A percentile compares a stretch with the other conserved stretches of the same genome.
phyloP scores from a whole-genome alignment of 169 alveolate genomes.

The Haemoproteus tartakovskyi region DNA sequence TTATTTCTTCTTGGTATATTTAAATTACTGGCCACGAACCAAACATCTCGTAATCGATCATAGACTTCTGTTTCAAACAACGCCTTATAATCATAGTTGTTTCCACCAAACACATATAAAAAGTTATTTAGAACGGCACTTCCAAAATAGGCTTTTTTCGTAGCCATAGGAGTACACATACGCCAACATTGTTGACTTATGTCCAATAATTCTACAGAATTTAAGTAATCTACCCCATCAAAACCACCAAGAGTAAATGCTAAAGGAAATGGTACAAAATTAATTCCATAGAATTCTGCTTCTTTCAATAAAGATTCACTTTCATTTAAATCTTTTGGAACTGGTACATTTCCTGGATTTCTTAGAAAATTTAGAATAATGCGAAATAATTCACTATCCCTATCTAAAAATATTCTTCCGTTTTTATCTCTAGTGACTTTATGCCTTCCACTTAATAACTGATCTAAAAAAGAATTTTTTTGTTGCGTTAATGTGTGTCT shows the following conservation, averaged over 20 bases:
- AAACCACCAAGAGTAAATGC: conserved; percentile 84
- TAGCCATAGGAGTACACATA: conserved; percentile 84
- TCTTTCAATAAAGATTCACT: conserved; percentile 78
- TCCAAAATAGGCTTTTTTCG: conserved; percentile 83
- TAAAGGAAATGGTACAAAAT: conserved; percentile 85
- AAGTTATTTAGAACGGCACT: conserved; percentile 79
- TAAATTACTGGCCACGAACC: conserved; percentile 81
- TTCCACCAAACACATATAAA: conserved; percentile 87
- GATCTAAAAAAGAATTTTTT: conserved; percentile 77
- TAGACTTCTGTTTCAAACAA: conserved; percentile 88
- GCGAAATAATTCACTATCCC: conserved; percentile 85
- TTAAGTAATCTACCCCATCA: conserved; percentile 79
- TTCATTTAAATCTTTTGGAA: conserved; percentile 83
- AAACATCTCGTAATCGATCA: conserved; percentile 84
- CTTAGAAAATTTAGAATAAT: conserved; percentile 82
- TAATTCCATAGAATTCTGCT: conserved; percentile 81
- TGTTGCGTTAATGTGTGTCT: conserved; percentile 82
- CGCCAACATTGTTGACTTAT: conserved; percentile 86
- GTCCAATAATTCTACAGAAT: conserved; percentile 82
- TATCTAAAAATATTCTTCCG: conserved; percentile 84
- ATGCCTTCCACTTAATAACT: conserved; percentile 80
- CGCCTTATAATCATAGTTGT: conserved; percentile 89
- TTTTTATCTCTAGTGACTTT: conserved; percentile 82
- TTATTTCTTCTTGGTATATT: conserved; percentile 83
- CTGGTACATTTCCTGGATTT: conserved; percentile 76